Evolutionary conservation across 371 early-diverging fungal genomes (phyloP).

Genomic region (Mortierella sp.): DNA sequence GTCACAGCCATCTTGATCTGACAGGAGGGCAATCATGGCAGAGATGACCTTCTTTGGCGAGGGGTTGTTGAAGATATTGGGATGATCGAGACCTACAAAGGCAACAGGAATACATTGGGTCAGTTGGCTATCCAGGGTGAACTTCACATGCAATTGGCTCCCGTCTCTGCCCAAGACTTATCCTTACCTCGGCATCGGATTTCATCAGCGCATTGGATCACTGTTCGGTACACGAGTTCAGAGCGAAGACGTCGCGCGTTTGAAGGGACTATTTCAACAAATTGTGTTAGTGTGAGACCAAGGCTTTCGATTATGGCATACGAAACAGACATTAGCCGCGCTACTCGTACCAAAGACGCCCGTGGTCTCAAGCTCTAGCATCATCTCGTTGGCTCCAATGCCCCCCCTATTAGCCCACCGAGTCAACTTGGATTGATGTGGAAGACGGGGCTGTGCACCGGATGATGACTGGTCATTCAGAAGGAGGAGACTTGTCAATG

Average conservation of each 20-base stretch:
- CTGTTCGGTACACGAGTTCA: constrained; percentile 42
- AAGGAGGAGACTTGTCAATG: constrained; percentile 13
- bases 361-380: constrained; percentile 45
- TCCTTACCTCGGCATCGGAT: constrained; percentile 40
- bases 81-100: constrained; percentile 28
- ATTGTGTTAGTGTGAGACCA: not conserved
- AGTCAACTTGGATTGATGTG: constrained; percentile 14
- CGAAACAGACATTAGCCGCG: not conserved
- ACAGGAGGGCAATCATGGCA: constrained; percentile 44
- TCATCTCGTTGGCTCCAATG: constrained; percentile 42
- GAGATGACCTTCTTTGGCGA: constrained; percentile 50
- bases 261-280: constrained; percentile 26
- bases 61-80: constrained; percentile 39
- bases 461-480: constrained; percentile 14
- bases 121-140: not conserved
- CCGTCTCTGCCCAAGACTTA: not conserved
- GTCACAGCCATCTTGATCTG: constrained; percentile 35
- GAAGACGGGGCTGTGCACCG: constrained; percentile 5
- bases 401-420: constrained; percentile 39
- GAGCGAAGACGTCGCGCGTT: constrained; percentile 37
- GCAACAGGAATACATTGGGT: not conserved
- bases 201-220: constrained; percentile 44
- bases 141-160: not conserved
- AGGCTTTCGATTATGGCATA: not conserved
- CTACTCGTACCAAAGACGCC: constrained; percentile 45